Evolutionary conservation across 1,284 basidiomycete genomes (phyloP), one percentile per base, ranked within the genome.

Genomic region (Sanghuangporus weigelae): DNA sequence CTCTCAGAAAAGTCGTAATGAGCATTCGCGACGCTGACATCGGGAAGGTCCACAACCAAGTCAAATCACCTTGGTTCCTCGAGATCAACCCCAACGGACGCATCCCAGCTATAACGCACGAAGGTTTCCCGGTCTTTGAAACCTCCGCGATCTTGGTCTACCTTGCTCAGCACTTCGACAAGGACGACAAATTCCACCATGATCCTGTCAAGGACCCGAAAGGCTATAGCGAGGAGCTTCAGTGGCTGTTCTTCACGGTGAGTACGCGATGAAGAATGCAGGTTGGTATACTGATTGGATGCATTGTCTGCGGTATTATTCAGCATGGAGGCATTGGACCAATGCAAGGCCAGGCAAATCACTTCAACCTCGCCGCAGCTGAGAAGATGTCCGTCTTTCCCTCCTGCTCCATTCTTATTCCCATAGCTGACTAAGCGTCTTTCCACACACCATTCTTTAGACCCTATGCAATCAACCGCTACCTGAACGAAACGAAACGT

Each of bases 201-300:
- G 71, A 76, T 68, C 71, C 71, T 12, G 68, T 72, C 12, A 71
- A 73, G 58, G 71, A 77, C 36, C 69, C 77, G 16, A 69, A 76
- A 61, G 71, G 75, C 67, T 77, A 69, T 69, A 85, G 83, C 70
- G 81, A 87, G 72, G 79, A 84, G 72, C 70, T 90, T 19, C 88
- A 90, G 70, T 94, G 91, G 92, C 86, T 93, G 55, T 90, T 92
- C 76, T 93, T 90, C 68, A 80, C 48, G 58, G 69, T 66, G 60
- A 67, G 62, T 66, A 67, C 48, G 46, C 21, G 63, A 70, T 68
- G 48, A n/a, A 31, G 38, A 16, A 64, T 57, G 44, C 36, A 55
- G 31, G 36, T 39, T 35, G 19, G 19, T 19, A 40, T 42, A 51
- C 11, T 19, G 23, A 31, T 57, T 7, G 67, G 26, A 23, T 2